These are phyloP conservation scores for Debaryomyces psychrophilus DNA, from an alignment of 1,139 yeast species.

Conservation along the genomic window DNA sequence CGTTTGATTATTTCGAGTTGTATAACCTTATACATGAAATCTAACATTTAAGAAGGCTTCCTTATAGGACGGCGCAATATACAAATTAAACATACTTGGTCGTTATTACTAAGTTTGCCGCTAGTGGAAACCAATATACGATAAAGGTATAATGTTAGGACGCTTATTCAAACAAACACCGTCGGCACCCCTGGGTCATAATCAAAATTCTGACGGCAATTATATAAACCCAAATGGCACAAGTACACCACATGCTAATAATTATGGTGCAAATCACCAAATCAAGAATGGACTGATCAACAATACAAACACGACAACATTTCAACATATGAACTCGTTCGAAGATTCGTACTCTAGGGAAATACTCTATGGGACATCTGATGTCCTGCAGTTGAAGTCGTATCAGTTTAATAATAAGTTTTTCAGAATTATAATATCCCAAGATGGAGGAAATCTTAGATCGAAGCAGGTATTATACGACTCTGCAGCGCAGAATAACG, in stretches of 20 bases:
- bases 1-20: background rate
- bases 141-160: conserved; percentile 27
- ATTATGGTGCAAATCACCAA: background rate
- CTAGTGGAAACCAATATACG: background rate
- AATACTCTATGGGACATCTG: conserved; percentile 45
- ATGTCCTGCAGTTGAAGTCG: conserved; percentile 32
- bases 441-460: conserved; percentile 55
- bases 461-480: conserved; percentile 54
- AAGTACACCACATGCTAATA: background rate
- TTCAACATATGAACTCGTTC: conserved; percentile 25
- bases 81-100: background rate
- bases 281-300: conserved; percentile 1
- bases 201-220: background rate
- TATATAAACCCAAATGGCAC: background rate
- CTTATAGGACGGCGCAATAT: conserved; percentile 3
- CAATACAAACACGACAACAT: conserved; percentile 15
- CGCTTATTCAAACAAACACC: conserved; percentile 29
- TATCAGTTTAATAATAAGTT: conserved; percentile 35
- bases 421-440: conserved; percentile 51
- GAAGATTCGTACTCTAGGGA: conserved; percentile 50
- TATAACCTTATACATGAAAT: conserved; percentile 5
- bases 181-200: background rate
- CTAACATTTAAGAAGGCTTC: background rate
- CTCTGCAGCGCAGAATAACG: conserved; percentile 31
- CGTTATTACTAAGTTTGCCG: background rate